Evolutionary conservation across 2,329 filamentous ascomycete genomes (phyloP).

Genomic region (Hymenoscyphus occultus): DNA sequence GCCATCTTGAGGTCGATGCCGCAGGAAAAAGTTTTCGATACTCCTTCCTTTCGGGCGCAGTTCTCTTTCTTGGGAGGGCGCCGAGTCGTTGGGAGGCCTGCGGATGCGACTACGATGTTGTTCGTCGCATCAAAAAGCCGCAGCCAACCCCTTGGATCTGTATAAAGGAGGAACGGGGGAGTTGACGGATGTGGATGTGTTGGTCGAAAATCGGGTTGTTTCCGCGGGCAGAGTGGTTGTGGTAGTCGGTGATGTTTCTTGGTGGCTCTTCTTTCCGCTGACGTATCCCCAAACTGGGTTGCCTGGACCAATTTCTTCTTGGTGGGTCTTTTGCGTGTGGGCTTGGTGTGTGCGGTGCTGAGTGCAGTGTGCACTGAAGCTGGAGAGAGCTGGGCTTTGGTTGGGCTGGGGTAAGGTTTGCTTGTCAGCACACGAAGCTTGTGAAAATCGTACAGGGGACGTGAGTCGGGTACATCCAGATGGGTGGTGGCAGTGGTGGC

Average conservation of each 20-base stretch:
- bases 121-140: slow-evolving; percentile 12
- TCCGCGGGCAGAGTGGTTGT: slow-evolving; percentile 2
- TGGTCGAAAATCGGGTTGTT: background rate
- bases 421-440: slow-evolving; percentile 5
- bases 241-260: slow-evolving; percentile 6
- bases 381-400: background rate
- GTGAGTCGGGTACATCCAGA: background rate
- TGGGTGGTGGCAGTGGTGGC: background rate
- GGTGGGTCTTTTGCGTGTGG: background rate
- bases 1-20: slow-evolving; percentile 37
- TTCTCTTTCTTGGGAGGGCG: slow-evolving; percentile 9
- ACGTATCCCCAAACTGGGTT: slow-evolving; percentile 17
- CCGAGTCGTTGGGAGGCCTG: slow-evolving; percentile 18
- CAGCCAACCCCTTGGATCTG: background rate
- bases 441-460: slow-evolving; percentile 9
- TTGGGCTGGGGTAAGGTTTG: background rate
- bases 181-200: background rate
- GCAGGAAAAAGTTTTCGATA: slow-evolving; percentile 10
- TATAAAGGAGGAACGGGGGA: background rate
- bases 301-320: slow-evolving; percentile 11
- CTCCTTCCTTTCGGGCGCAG: slow-evolving; percentile 15
- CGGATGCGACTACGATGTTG: slow-evolving; percentile 5
- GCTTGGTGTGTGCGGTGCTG: background rate
- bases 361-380: too few species aligned
- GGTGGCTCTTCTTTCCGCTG: slow-evolving; percentile 16